Percentiles rank a stretch among this genome's conserved stretches.
These are phyloP conservation scores for Huntiella decipiens DNA, from an alignment of 2,329 filamentous ascomycete species.

Conservation along the genomic window DNA sequence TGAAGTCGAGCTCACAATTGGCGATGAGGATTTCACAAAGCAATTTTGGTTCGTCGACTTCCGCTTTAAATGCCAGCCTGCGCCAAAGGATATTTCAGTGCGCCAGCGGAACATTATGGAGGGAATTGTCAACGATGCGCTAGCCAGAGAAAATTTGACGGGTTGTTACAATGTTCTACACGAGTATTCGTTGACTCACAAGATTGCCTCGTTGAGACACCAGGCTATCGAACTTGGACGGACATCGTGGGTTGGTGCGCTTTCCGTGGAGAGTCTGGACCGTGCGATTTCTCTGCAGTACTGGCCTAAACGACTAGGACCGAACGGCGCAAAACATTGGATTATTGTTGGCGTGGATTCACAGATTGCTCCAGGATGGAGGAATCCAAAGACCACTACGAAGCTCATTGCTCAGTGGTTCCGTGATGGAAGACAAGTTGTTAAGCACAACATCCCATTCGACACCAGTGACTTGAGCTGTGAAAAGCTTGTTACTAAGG, in stretches of 20 bases:
- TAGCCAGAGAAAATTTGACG: slow-evolving; percentile 49
- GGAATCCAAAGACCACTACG: slow-evolving; percentile 29
- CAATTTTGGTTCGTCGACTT: slow-evolving; percentile 94
- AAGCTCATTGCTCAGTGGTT: slow-evolving; percentile 59
- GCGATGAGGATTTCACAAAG: slow-evolving; percentile 61
- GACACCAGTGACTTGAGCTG: slow-evolving; percentile 50
- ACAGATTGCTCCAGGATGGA: slow-evolving; percentile 23
- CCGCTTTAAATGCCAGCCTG: slow-evolving; percentile 61
- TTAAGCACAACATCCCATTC: slow-evolving; percentile 46
- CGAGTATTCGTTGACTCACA: slow-evolving; percentile 73
- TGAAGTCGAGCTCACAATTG: slow-evolving; percentile 81
- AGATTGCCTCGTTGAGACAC: slow-evolving; percentile 62
- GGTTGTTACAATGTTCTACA: slow-evolving; percentile 80
- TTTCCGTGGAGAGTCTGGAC: slow-evolving; percentile 63
- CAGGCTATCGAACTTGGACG: slow-evolving; percentile 56
- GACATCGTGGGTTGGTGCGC: slow-evolving; percentile 56
- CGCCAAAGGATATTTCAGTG: slow-evolving; percentile 40
- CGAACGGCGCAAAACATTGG: slow-evolving; percentile 61
- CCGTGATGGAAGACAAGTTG: slow-evolving; percentile 57
- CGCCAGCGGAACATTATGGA: slow-evolving; percentile 49
- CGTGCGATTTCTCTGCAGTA: slow-evolving; percentile 78
- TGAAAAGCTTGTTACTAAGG: slow-evolving; percentile 51
- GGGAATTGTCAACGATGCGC: slow-evolving; percentile 47
- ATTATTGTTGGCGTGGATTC: slow-evolving; percentile 68
- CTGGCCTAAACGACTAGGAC: slow-evolving; percentile 45